These are phyloP conservation scores for Pelargonium cotyledonis DNA, from an alignment of 441 rosid species.

Conservation along the genomic window DNA sequence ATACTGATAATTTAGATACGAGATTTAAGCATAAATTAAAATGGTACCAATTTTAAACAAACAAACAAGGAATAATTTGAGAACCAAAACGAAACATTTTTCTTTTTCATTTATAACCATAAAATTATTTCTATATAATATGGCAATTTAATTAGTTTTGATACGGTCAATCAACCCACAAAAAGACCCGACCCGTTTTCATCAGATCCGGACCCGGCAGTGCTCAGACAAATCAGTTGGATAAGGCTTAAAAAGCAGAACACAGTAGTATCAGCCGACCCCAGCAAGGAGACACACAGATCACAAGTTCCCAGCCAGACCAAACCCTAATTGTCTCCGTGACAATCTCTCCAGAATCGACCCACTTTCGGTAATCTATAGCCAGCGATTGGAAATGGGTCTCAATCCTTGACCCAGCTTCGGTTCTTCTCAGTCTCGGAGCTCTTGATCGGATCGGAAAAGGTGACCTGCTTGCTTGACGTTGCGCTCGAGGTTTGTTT, in stretches of 20 bases:
- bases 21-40: no score
- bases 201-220: no score
- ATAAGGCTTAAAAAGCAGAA: slow-evolving; percentile 4
- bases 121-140: no score
- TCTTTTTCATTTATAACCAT: no score
- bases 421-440: not conserved
- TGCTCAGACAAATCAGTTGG: slow-evolving; percentile 1
- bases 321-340: slow-evolving; percentile 3
- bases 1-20: no score
- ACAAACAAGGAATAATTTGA: no score
- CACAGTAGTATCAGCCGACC: not conserved
- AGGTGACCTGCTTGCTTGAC: not conserved
- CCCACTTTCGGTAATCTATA: not conserved
- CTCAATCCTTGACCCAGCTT: not conserved
- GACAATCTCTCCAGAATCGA: not conserved
- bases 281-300: slow-evolving; percentile 4
- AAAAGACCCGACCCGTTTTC: not conserved
- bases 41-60: no score
- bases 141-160: no score
- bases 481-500: not conserved
- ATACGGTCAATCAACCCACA: no score
- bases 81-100: no score
- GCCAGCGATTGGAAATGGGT: not conserved
- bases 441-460: not conserved
- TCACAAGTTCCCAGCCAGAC: not conserved